Evolutionary conservation across 805 yeast genomes (phyloP), one percentile per base, ranked within the genome.

Genomic region (Isabelozyma pseudorhagii): DNA sequence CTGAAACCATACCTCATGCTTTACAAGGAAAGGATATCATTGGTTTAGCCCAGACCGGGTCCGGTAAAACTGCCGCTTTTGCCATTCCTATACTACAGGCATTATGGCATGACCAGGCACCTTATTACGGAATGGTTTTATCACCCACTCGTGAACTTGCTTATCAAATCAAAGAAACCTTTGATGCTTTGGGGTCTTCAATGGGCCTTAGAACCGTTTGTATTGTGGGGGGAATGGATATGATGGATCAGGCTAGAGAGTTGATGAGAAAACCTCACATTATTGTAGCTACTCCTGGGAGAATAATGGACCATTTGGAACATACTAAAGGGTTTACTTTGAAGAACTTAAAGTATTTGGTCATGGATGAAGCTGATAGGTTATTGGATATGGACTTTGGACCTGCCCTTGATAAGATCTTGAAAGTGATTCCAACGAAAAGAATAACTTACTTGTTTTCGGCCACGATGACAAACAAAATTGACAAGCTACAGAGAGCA

Each of bases 41-140:
- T 62, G 99, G 99, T 11, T 78, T 93, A 53, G 99, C 99, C 0
- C 97, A 93, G 63, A 93, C 99, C 0, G 99, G 99, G 42, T 89
- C 97, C 4, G 99, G 99, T 55, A 93, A 93, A 68, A 94, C 99
- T 0, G 99, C 98, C 0, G 99, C 99, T 0, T 94, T 94, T 76
- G 97, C 98, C 8, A 83, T 94, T 46, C 99, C 99, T 1, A 89
- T 94, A 42, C 76, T 94, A 31, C 97, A 94, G 66, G 84, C 89
- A 1, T 75, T 94, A 45, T 92, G 97, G 90, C 83, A 89, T 48
- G 91, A 85, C 27, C 97, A 93, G 61, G 77, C 86, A 2, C 92
- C 97, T 3, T 87, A 88, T 60, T 94, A 83, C 68, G 96, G 96
- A 4, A 83, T 94, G 57, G 94, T 94, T 1, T 68, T 94, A 56